phyloP scores from a whole-genome alignment of 2,329 filamentous ascomycete species.

The Fusarium verticillioides region DNA sequence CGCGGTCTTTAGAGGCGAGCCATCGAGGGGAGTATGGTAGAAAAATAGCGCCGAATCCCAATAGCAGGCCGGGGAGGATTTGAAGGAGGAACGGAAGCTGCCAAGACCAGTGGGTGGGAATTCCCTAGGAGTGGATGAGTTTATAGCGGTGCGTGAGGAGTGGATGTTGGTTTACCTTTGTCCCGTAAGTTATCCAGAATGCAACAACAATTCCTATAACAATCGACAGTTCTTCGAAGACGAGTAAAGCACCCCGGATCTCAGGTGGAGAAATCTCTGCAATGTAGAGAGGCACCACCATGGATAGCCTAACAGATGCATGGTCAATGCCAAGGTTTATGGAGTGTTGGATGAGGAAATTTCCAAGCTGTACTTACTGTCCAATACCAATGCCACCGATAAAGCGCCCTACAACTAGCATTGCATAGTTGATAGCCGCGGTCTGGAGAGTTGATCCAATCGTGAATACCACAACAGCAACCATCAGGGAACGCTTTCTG shows the following conservation, averaged over 20 bases:
- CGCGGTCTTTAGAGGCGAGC: slow-evolving; percentile 42
- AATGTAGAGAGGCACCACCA: slow-evolving; percentile 56
- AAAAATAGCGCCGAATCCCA: slow-evolving; percentile 41
- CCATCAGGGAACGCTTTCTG: slow-evolving; percentile 48
- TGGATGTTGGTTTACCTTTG: slow-evolving; percentile 11
- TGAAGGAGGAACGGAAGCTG: slow-evolving; percentile 47
- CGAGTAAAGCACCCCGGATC: slow-evolving; percentile 59
- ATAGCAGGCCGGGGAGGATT: slow-evolving; percentile 42
- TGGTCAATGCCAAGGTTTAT: neutral
- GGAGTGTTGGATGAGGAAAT: fast-evolving
- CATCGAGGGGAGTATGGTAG: slow-evolving; percentile 46
- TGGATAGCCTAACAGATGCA: slow-evolving; percentile 36
- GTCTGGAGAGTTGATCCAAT: slow-evolving; percentile 58
- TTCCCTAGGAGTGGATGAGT: slow-evolving; percentile 2
- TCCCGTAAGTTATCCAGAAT: slow-evolving; percentile 49
- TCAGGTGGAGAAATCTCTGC: slow-evolving; percentile 61
- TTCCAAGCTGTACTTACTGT: neutral
- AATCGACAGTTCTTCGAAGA: slow-evolving; percentile 53
- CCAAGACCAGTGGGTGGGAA: slow-evolving; percentile 44
- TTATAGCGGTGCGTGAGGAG: fast-evolving
- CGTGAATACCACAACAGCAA: slow-evolving; percentile 50
- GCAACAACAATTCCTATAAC: slow-evolving; percentile 47
- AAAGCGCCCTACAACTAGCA: slow-evolving; percentile 56
- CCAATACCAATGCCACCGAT: slow-evolving; percentile 58
- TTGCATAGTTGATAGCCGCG: slow-evolving; percentile 52